phyloP scores from a whole-genome alignment of 2,329 filamentous ascomycete species.

The Sclerotiophoma versabilis region DNA sequence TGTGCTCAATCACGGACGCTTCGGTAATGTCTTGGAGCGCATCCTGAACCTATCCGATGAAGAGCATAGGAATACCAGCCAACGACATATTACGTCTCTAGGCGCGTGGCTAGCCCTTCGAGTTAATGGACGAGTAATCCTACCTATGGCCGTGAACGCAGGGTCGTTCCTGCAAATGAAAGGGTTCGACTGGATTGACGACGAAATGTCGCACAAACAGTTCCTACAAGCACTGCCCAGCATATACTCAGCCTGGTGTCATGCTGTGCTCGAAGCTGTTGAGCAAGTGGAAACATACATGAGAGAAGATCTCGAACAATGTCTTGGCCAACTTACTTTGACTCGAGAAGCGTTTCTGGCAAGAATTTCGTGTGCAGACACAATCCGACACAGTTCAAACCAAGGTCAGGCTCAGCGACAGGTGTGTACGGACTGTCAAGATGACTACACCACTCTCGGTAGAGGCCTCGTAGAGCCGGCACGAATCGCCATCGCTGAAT shows the following conservation, averaged over 20 bases:
- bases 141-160: constrained; percentile 20
- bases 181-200: constrained; percentile 25
- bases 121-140: constrained; percentile 9
- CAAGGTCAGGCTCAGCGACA: background rate
- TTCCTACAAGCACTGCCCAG: constrained; percentile 17
- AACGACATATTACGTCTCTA: constrained; percentile 4
- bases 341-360: constrained; percentile 1
- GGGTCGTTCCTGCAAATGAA: constrained; percentile 24
- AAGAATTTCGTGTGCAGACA: background rate
- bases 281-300: constrained; percentile 15
- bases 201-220: constrained; percentile 14
- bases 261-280: constrained; percentile 12
- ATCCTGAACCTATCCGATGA: constrained; percentile 6
- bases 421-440: constrained; percentile 9
- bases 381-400: background rate
- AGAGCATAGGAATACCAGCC: background rate
- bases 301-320: constrained; percentile 3
- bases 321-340: background rate
- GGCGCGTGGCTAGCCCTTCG: constrained; percentile 18
- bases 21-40: constrained; percentile 1
- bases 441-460: constrained; percentile 3
- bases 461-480: constrained; percentile 17
- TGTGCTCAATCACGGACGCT: constrained; percentile 11
- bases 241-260: constrained; percentile 24
- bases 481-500: constrained; percentile 18